A percentile compares a stretch with the other conserved stretches of the same genome.
Evolutionary conservation across 1,284 basidiomycete species (phyloP).

Genomic region (Megacollybia platyphylla): DNA sequence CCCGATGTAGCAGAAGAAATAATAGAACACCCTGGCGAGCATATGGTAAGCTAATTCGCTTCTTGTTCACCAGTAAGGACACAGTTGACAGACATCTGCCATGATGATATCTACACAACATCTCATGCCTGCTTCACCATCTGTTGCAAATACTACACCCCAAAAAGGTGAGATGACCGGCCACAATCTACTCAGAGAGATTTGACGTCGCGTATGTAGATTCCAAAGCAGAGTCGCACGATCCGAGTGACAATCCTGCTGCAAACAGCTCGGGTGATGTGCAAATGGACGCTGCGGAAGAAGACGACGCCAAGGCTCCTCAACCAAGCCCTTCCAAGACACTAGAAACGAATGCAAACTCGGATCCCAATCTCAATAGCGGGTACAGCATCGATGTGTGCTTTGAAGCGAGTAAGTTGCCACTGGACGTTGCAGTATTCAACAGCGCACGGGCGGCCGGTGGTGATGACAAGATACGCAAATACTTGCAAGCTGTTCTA

Average conservation of each 20-base stretch:
- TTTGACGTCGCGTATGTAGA: constrained; percentile 4
- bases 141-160: constrained; percentile 1
- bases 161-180: not conserved
- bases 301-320: constrained; percentile 28
- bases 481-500: constrained; percentile 81
- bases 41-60: constrained; percentile 32
- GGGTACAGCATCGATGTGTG: constrained; percentile 54
- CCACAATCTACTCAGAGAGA: not conserved
- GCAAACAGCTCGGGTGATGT: constrained; percentile 19
- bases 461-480: constrained; percentile 82
- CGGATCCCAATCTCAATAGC: constrained; percentile 3
- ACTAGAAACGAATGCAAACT: constrained; percentile 1
- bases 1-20: constrained; percentile 64
- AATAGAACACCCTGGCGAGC: constrained; percentile 48
- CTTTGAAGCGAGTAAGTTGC: constrained; percentile 82
- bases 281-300: constrained; percentile 36
- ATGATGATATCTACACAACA: constrained; percentile 84
- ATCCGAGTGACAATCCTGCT: constrained; percentile 15
- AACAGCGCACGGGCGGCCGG: constrained; percentile 80
- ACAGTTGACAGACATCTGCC: constrained; percentile 23
- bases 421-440: constrained; percentile 90
- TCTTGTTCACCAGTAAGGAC: not conserved
- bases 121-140: constrained; percentile 36
- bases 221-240: constrained; percentile 15
- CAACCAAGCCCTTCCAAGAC: constrained; percentile 8